These are phyloP conservation scores for Eucalyptus globulus DNA, from an alignment of 345 rosid genomes.

Conservation along the genomic window DNA sequence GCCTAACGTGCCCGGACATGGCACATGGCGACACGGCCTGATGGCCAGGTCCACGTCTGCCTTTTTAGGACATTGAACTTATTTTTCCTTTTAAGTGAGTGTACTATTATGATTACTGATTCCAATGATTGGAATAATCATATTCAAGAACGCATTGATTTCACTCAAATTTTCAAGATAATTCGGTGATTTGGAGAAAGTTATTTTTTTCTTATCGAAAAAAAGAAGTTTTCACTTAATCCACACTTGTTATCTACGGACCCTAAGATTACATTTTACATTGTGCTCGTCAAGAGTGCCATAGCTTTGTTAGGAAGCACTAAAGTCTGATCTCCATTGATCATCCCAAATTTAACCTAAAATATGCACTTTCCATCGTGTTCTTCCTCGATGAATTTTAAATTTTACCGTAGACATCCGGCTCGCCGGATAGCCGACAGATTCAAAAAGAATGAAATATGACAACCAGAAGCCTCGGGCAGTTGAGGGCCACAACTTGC, in stretches of 20 bases:
- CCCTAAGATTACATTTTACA: not conserved
- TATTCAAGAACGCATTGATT: not conserved
- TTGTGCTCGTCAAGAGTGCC: not conserved
- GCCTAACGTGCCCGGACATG: not conserved
- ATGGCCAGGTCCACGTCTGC: not conserved
- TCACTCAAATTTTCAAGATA: not conserved
- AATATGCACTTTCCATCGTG: not conserved
- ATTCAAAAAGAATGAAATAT: not conserved
- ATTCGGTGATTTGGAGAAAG: not conserved
- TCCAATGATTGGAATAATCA: not conserved
- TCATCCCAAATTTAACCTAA: not conserved
- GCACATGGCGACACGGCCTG: not conserved
- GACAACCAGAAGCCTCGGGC: not conserved
- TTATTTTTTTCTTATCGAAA: not conserved
- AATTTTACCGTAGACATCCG: not conserved
- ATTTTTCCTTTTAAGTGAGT: not conserved
- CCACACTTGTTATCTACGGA: not conserved
- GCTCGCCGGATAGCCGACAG: not conserved
- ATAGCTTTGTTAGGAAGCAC: not conserved
- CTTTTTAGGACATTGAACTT: not conserved
- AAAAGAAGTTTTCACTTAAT: fast-evolving
- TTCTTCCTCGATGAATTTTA: not conserved
- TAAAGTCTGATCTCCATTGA: not conserved
- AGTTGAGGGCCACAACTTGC: not conserved
- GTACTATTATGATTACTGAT: too few relatives aligned